These are phyloP conservation scores for Striga hermonthica DNA, from an alignment of 305 asterid genomes.

Conservation along the genomic window DNA sequence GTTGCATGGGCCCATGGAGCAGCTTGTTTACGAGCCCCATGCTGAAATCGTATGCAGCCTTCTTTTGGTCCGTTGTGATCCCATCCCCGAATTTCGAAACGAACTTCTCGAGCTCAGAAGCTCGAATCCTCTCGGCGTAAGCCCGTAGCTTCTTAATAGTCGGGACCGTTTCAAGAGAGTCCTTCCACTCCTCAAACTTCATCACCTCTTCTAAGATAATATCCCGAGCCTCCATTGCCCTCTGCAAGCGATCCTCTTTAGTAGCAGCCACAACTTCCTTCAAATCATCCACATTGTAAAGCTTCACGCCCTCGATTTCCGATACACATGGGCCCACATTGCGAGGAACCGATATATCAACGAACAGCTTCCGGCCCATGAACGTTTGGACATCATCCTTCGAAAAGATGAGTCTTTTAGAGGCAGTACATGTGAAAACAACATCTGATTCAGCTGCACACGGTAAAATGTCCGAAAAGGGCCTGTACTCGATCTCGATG, in stretches of 20 bases:
- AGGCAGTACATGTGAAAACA: slow-evolving; percentile 77
- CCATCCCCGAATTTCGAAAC: slow-evolving; percentile 66
- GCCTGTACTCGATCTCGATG: slow-evolving; percentile 57
- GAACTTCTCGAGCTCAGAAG: slow-evolving; percentile 75
- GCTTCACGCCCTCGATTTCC: slow-evolving; percentile 47
- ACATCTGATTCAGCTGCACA: slow-evolving; percentile 75
- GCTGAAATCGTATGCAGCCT: slow-evolving; percentile 69
- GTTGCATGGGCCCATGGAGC: slow-evolving; percentile 91
- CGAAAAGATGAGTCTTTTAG: slow-evolving; percentile 49
- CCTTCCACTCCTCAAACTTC: slow-evolving; percentile 78
- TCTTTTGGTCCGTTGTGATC: slow-evolving; percentile 52
- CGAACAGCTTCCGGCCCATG: slow-evolving; percentile 60
- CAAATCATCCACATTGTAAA: slow-evolving; percentile 83
- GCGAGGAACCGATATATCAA: slow-evolving; percentile 90
- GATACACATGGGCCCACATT: slow-evolving; percentile 72
- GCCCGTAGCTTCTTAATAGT: slow-evolving; percentile 84
- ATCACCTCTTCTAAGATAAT: slow-evolving; percentile 67
- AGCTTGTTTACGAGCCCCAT: slow-evolving; percentile 69
- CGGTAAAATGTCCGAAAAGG: slow-evolving; percentile 51
- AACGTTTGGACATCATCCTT: slow-evolving; percentile 60
- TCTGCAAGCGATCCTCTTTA: slow-evolving; percentile 65
- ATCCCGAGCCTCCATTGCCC: slow-evolving; percentile 72
- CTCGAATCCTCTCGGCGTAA: slow-evolving; percentile 76
- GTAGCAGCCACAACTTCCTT: slow-evolving; percentile 84
- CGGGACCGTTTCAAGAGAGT: slow-evolving; percentile 82